Evolutionary conservation across 2,329 filamentous ascomycete species (phyloP).

Genomic region (Colletotrichum sp.): DNA sequence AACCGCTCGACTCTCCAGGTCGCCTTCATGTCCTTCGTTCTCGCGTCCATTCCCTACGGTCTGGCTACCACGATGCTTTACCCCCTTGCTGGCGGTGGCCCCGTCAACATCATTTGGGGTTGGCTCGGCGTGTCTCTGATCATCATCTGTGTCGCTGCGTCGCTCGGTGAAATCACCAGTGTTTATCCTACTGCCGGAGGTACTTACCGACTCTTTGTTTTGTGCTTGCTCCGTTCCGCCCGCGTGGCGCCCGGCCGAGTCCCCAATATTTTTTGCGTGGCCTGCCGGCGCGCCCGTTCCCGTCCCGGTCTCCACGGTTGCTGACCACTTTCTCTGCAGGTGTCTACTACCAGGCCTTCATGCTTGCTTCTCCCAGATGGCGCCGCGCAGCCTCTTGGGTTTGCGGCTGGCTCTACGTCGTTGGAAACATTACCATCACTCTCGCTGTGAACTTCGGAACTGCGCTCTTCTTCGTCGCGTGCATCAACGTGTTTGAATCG

Average conservation of each 20-base stretch:
- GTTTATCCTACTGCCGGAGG: conserved; percentile 80
- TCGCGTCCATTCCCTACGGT: conserved; percentile 77
- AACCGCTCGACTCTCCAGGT: conserved; percentile 73
- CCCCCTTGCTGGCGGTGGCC: conserved; percentile 69
- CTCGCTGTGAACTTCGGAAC: conserved; percentile 85
- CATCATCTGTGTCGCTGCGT: conserved; percentile 73
- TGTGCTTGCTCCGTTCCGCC: neutral
- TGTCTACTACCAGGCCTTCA: conserved; percentile 81
- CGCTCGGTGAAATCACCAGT: conserved; percentile 76
- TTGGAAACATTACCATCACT: conserved; percentile 83
- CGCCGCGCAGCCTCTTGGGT: conserved; percentile 72
- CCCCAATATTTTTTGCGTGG: neutral
- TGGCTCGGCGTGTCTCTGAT: conserved; percentile 73
- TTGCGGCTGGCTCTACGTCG: conserved; percentile 77
- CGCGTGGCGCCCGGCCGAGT: neutral
- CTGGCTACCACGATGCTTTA: conserved; percentile 74
- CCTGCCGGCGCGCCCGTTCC: neutral
- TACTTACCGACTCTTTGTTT: conserved; percentile 25
- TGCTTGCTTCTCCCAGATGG: conserved; percentile 67
- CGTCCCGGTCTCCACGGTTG: conserved; percentile 9
- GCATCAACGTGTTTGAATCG: conserved; percentile 60
- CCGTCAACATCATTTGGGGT: conserved; percentile 75
- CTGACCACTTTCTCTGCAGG: conserved; percentile 28
- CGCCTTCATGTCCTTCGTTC: conserved; percentile 78
- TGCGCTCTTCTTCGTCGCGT: conserved; percentile 65